Evolutionary conservation across 768 basidiomycete species (phyloP).

Genomic region (Pluteus cervinus): DNA sequence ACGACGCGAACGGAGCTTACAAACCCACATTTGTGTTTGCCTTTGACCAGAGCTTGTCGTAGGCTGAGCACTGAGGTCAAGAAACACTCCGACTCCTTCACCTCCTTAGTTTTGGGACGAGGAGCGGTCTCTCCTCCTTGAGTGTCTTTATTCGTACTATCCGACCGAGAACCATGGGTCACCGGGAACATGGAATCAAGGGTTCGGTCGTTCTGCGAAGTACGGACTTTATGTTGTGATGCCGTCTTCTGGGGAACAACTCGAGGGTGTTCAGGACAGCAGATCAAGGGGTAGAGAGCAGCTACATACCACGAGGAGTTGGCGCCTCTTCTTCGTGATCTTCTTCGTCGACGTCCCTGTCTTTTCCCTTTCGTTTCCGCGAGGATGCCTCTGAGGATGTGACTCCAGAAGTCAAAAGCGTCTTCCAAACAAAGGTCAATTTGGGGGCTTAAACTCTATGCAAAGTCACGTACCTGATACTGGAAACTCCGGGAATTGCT

Average conservation of each 20-base stretch:
- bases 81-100: conserved; percentile 71
- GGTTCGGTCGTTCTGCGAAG: conserved; percentile 81
- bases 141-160: not conserved
- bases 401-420: conserved; percentile 50
- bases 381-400: conserved; percentile 20
- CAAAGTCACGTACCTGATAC: conserved; percentile 48
- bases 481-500: conserved; percentile 66
- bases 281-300: not conserved
- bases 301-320: conserved; percentile 7
- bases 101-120: conserved; percentile 36
- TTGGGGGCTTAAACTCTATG: not conserved
- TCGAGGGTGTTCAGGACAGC: conserved; percentile 3
- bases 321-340: conserved; percentile 21
- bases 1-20: not conserved
- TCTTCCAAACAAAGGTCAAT: conserved; percentile 30
- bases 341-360: conserved; percentile 19
- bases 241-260: conserved; percentile 39
- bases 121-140: conserved; percentile 15
- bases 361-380: conserved; percentile 36
- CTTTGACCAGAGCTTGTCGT: conserved; percentile 50
- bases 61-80: conserved; percentile 71
- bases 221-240: conserved; percentile 90
- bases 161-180: conserved; percentile 40
- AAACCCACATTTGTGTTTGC: conserved; percentile 57
- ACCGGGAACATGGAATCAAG: conserved; percentile 93